Percentiles rank a stretch among this genome's conserved stretches.
Conservation (phyloP, 2,329 filamentous ascomycete genomes). For the Dothideomycetidae sp. region DNA sequence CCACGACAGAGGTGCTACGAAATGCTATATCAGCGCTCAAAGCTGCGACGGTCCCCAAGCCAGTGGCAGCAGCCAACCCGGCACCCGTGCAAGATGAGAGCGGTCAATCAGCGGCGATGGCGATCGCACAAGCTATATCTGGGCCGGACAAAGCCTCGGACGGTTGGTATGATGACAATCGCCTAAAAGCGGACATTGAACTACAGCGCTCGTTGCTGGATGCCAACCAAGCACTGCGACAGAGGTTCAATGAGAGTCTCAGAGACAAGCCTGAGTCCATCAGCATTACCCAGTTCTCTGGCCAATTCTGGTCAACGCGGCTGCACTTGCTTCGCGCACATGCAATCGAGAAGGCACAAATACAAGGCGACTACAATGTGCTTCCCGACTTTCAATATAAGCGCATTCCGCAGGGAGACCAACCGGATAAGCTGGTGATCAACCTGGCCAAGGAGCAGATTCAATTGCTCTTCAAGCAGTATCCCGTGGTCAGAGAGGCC, state of each 20-base stretch:
- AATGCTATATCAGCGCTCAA: constrained; percentile 60
- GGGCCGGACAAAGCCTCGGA: constrained; percentile 31
- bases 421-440: constrained; percentile 55
- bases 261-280: constrained; percentile 74
- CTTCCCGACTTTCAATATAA: constrained; percentile 63
- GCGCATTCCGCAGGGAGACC: constrained; percentile 32
- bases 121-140: constrained; percentile 57
- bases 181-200: constrained; percentile 61
- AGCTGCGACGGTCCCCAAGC: constrained; percentile 27
- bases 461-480: constrained; percentile 81
- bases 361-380: constrained; percentile 83
- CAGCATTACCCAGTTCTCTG: constrained; percentile 65
- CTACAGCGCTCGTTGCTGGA: constrained; percentile 82
- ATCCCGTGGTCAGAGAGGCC: constrained; percentile 75
- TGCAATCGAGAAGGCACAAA: constrained; percentile 77
- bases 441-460: constrained; percentile 87
- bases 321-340: constrained; percentile 76
- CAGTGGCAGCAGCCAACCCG: constrained; percentile 21
- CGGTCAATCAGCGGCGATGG: constrained; percentile 52
- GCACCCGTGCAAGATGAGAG: constrained; percentile 16
- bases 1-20: constrained; percentile 69
- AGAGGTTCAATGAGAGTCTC: constrained; percentile 77
- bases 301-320: constrained; percentile 88
- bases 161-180: constrained; percentile 66
- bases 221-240: constrained; percentile 57